Evolutionary conservation across 768 basidiomycete species (phyloP).

Genomic region (Heimioporus sp.): DNA sequence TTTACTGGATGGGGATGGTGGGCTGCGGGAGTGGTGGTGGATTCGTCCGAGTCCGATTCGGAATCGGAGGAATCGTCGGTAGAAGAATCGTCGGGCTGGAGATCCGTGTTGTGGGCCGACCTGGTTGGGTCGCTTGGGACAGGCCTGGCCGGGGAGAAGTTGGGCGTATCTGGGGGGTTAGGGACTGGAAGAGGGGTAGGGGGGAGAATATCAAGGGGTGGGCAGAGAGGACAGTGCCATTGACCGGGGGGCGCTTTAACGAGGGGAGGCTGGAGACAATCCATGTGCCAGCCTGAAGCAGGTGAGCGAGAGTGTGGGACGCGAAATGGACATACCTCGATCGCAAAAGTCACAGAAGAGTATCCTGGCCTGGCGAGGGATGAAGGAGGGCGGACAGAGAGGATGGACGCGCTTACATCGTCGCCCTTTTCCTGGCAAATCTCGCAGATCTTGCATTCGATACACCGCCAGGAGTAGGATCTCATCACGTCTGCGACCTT

Average conservation of each 20-base stretch:
- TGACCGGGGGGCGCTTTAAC: conserved; percentile 67
- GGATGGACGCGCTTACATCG: conserved; percentile 59
- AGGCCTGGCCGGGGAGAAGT: conserved; percentile 39
- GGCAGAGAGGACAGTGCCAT: conserved; percentile 75
- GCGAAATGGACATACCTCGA: conserved; percentile 52
- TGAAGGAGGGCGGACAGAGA: conserved; percentile 21
- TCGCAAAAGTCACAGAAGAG: conserved; percentile 95
- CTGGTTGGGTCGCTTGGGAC: conserved; percentile 20
- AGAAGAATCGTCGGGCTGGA: conserved; percentile 37
- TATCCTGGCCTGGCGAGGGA: conserved; percentile 57
- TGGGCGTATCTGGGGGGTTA: conserved; percentile 14
- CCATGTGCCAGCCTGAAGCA: conserved; percentile 75
- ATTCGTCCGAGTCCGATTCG: conserved; percentile 27
- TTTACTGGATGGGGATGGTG: conserved; percentile 18
- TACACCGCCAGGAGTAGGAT: conserved; percentile 82
- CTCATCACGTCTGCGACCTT: conserved; percentile 59
- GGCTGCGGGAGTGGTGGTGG: conserved; percentile 13
- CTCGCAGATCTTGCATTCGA: conserved; percentile 92
- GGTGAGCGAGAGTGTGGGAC: conserved; percentile 1
- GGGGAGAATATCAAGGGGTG: conserved; percentile 26
- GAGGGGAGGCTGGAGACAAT: conserved; percentile 74
- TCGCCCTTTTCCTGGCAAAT: conserved; percentile 82
- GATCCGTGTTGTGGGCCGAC: conserved; percentile 27
- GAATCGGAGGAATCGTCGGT: conserved; percentile 33
- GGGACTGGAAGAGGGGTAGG: conserved; percentile 5